Base-by-base conservation (phyloP, 768 basidiomycete genomes). In the Termitomyces sp. region DNA sequence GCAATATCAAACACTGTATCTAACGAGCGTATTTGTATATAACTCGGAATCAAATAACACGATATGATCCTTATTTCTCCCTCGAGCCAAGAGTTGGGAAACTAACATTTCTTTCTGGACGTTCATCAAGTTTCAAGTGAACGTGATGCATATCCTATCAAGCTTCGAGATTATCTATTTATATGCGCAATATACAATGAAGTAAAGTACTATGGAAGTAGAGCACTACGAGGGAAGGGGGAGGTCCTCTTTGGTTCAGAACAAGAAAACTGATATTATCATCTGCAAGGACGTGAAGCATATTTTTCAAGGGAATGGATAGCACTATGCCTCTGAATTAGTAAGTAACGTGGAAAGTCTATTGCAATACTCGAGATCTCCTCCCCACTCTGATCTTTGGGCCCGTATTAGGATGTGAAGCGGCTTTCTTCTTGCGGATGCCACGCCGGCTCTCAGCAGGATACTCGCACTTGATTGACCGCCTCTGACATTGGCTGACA, bases 391-490 rank as follows among this genome's bases (percentile, higher is more conserved):
- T 66, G 37, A 57, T 60, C 56, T 71, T 72, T 16, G 65, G 60
- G 30, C 62, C 64, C 36, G 63, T 62, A 53, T 66, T 64, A 33
- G 56, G 53, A 62, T 55, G 56, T 57, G 47, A 16, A n/a, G 44
- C 6, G 42, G 53, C 59, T 59, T 77, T 81, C 67, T 79, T 81
- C 70, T 79, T 82, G 51, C 85, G 78, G 79, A 87, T 83, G 10
- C 89, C 89, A 18, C 89, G 79, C 36, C 86, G 78, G 64, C 87
- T 89, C 69, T 87, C 86, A 6, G 76, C 70, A 0, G 89, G 89
- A 63, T 88, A 90, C 65, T 86, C 86, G 68, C 89, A 91, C 56
- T 76, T 81, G 48, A 89, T 80, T 32, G 82, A 81, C 26, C 89
- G 83, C 42, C 87, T 79, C 51, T 82, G 82, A 66, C 89, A 91